A percentile compares a stretch with the other conserved stretches of the same genome.
phyloP scores from a whole-genome alignment of 2,329 filamentous ascomycete genomes.

The Pezicula carpinea region DNA sequence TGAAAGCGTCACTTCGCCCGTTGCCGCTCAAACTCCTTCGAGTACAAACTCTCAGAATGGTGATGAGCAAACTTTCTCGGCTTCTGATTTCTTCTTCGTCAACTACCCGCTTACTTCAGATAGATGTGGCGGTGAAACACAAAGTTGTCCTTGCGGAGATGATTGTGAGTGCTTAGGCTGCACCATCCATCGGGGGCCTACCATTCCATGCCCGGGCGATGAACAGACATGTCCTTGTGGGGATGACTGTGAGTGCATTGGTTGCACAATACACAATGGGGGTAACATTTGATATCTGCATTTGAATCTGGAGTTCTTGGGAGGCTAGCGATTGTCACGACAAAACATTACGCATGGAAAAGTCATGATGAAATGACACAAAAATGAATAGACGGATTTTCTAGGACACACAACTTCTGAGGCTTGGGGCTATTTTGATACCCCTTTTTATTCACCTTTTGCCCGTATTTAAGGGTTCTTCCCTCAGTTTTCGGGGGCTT shows the following conservation, averaged over 20 bases:
- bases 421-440: not conserved
- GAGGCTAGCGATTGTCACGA: not conserved
- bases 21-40: conserved; percentile 20
- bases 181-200: conserved; percentile 41
- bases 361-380: not conserved
- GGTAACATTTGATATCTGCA: not conserved
- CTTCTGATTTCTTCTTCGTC: conserved; percentile 56
- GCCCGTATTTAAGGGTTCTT: no score
- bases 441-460: no score
- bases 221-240: conserved; percentile 50
- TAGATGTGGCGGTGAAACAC: conserved; percentile 43
- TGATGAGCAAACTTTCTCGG: conserved; percentile 44
- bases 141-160: conserved; percentile 53
- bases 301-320: not conserved
- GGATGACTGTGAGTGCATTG: conserved; percentile 53
- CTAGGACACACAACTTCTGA: not conserved
- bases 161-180: conserved; percentile 56
- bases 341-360: not conserved
- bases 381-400: not conserved
- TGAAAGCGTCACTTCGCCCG: conserved; percentile 19
- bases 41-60: conserved; percentile 22
- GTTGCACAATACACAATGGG: conserved; percentile 47
- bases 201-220: conserved; percentile 32
- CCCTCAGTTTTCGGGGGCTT: no score
- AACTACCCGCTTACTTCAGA: conserved; percentile 44